Evolutionary conservation across 805 yeast species (phyloP).

Genomic region (Torulaspora delbrueckii): DNA sequence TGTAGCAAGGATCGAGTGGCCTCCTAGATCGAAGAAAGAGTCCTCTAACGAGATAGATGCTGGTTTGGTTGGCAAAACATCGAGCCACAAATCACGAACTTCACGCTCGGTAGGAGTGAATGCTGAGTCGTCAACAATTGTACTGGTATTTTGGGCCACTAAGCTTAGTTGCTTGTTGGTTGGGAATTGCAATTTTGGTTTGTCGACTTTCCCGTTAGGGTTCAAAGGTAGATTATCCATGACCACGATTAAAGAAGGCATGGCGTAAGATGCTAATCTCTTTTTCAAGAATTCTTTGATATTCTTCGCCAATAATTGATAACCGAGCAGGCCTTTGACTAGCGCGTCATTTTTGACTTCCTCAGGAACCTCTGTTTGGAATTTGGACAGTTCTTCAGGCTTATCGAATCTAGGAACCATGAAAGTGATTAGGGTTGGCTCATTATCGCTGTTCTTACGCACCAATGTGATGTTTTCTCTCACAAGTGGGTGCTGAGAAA

Average conservation of each 20-base stretch:
- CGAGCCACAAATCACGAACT: slow-evolving; percentile 79
- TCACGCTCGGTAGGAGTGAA: slow-evolving; percentile 62
- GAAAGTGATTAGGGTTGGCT: slow-evolving; percentile 84
- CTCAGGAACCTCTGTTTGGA: slow-evolving; percentile 42
- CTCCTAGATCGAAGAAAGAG: slow-evolving; percentile 95
- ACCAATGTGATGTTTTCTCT: slow-evolving; percentile 92
- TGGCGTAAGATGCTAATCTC: slow-evolving; percentile 87
- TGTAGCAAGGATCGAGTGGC: slow-evolving; percentile 95
- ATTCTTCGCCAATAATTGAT: slow-evolving; percentile 71
- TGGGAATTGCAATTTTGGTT: slow-evolving; percentile 95
- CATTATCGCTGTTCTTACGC: slow-evolving; percentile 86
- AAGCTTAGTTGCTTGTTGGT: slow-evolving; percentile 76
- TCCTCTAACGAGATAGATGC: slow-evolving; percentile 71
- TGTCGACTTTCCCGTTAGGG: slow-evolving; percentile 98
- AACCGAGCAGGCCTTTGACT: slow-evolving; percentile 72
- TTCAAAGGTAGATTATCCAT: slow-evolving; percentile 81
- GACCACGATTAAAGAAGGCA: slow-evolving; percentile 89
- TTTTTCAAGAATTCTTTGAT: slow-evolving; percentile 78
- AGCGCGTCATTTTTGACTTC: slow-evolving; percentile 51
- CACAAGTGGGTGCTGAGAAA: slow-evolving; percentile 87
- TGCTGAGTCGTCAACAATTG: slow-evolving; percentile 43
- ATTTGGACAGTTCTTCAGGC: slow-evolving; percentile 42
- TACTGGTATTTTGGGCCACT: slow-evolving; percentile 52
- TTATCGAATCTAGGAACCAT: slow-evolving; percentile 74
- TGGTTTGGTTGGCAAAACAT: slow-evolving; percentile 79